A percentile compares a stretch with the other conserved stretches of the same genome.
Evolutionary conservation across 2,329 filamentous ascomycete genomes (phyloP).

Genomic region (Harringtonia aguacate): DNA sequence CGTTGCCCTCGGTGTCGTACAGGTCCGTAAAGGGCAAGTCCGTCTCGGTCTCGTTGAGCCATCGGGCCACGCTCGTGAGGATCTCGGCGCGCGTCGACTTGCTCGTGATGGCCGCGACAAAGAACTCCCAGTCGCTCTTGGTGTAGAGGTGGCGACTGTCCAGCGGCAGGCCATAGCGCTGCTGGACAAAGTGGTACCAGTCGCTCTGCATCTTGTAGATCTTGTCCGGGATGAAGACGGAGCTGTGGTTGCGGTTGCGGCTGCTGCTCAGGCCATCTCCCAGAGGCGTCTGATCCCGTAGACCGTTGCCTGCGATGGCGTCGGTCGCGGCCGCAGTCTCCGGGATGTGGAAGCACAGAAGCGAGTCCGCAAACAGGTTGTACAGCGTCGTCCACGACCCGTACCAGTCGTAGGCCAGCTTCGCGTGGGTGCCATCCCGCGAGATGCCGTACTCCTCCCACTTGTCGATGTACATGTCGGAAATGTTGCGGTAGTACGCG

Average conservation of each 20-base stretch:
- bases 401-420: slow-evolving; percentile 66
- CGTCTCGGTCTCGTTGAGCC: slow-evolving; percentile 75
- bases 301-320: not conserved
- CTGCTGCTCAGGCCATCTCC: slow-evolving; percentile 14
- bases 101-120: slow-evolving; percentile 69
- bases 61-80: slow-evolving; percentile 60
- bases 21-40: slow-evolving; percentile 73
- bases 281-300: slow-evolving; percentile 4
- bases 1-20: slow-evolving; percentile 68
- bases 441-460: slow-evolving; percentile 61
- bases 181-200: slow-evolving; percentile 71
- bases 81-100: slow-evolving; percentile 59
- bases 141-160: slow-evolving; percentile 76
- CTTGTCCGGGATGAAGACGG: slow-evolving; percentile 56
- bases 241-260: slow-evolving; percentile 11
- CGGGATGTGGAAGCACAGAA: slow-evolving; percentile 22
- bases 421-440: slow-evolving; percentile 57
- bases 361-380: slow-evolving; percentile 57
- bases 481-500: slow-evolving; percentile 50
- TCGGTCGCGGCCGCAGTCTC: not conserved
- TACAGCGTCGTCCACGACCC: slow-evolving; percentile 71
- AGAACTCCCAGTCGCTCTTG: slow-evolving; percentile 88
- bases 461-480: slow-evolving; percentile 55
- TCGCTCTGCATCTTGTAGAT: slow-evolving; percentile 71
- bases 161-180: slow-evolving; percentile 72